Conservation (phyloP, 345 rosid species). For the Hirschfeldia incana region DNA sequence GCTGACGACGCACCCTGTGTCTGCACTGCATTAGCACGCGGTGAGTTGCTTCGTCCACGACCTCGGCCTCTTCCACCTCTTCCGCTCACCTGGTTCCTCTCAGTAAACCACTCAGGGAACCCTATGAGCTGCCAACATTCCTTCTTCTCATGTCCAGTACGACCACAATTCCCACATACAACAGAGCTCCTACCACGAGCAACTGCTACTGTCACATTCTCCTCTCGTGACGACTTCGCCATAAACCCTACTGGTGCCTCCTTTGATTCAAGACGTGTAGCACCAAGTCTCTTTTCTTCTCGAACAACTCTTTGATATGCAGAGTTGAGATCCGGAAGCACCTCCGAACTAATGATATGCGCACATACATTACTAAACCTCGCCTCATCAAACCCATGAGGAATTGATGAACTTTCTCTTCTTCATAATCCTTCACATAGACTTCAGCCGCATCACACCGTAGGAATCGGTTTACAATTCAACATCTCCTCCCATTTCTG, state of each 20-base stretch:
- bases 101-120: too few species aligned
- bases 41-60: too few species aligned
- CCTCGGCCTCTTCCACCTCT: not conserved
- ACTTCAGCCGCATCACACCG: not conserved
- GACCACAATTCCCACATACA: too few species aligned
- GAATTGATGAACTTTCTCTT: too few species aligned
- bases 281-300: not conserved
- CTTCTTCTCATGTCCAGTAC: too few species aligned
- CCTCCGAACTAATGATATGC: not conserved
- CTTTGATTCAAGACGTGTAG: not conserved
- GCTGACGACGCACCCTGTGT: too few species aligned
- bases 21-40: too few species aligned
- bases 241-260: not conserved
- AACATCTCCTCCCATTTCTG: not conserved
- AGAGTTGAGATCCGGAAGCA: not conserved
- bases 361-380: not conserved
- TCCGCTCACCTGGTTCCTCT: not conserved
- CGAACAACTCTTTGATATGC: not conserved
- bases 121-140: too few species aligned
- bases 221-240: fast-evolving
- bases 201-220: too few species aligned
- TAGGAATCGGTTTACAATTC: not conserved
- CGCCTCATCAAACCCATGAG: not conserved
- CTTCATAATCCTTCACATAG: too few species aligned
- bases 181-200: too few species aligned